Percentiles rank a stretch among this genome's conserved stretches.
phyloP scores from a whole-genome alignment of 2,329 filamentous ascomycete genomes.

The Colletotrichum lini region DNA sequence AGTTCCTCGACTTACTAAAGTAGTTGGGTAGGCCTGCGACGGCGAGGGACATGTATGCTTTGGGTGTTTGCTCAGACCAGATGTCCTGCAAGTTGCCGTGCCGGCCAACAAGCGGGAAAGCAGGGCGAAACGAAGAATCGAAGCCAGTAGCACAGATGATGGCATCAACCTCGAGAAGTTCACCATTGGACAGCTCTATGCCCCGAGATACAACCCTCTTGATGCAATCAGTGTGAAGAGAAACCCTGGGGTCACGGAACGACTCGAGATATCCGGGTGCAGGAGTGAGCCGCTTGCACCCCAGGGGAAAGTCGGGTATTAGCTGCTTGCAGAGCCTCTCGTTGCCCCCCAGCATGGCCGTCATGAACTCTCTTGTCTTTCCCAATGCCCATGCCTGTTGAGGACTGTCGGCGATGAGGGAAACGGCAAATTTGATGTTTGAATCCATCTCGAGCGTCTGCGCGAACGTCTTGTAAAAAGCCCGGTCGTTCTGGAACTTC shows the following conservation, averaged over 20 bases:
- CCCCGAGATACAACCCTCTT: constrained; percentile 62
- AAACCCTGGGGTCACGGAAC: constrained; percentile 41
- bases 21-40: constrained; percentile 68
- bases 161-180: constrained; percentile 66
- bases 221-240: constrained; percentile 54
- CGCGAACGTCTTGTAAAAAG: constrained; percentile 62
- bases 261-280: constrained; percentile 65
- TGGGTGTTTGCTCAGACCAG: constrained; percentile 60
- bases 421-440: constrained; percentile 59
- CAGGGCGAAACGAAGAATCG: constrained; percentile 66
- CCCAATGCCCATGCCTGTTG: constrained; percentile 58
- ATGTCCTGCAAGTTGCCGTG: constrained; percentile 66
- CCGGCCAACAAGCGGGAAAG: constrained; percentile 65
- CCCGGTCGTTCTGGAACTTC: constrained; percentile 61
- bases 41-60: constrained; percentile 69
- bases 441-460: constrained; percentile 62
- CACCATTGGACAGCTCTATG: constrained; percentile 62
- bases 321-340: constrained; percentile 64
- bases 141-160: constrained; percentile 73
- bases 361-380: constrained; percentile 64
- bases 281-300: constrained; percentile 65
- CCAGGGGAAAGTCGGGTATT: constrained; percentile 65
- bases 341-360: constrained; percentile 61
- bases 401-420: constrained; percentile 58
- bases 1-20: constrained; percentile 59